Evolutionary conservation across 345 rosid species (phyloP).

Genomic region (Linum trigynum): DNA sequence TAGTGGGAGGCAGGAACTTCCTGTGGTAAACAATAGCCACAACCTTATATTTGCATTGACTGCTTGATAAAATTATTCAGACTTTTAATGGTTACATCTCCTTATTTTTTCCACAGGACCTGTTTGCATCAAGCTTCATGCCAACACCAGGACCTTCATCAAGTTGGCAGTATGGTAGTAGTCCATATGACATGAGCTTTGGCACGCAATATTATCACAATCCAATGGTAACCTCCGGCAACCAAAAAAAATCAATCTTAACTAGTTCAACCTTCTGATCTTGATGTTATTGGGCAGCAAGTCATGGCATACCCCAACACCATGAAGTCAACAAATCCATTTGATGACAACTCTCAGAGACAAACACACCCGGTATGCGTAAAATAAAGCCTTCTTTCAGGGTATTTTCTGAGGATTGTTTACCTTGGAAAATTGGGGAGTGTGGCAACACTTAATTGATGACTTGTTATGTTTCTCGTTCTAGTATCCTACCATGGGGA

Average conservation of each 20-base stretch:
- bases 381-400: slow-evolving; percentile 4
- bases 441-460: background rate
- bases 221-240: slow-evolving; percentile 33
- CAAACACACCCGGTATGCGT: slow-evolving; percentile 35
- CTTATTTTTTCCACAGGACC: slow-evolving; percentile 41
- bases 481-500: slow-evolving; percentile 43
- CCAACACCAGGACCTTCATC: slow-evolving; percentile 30
- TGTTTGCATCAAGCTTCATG: slow-evolving; percentile 47
- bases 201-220: slow-evolving; percentile 45
- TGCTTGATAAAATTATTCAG: slow-evolving; percentile 12
- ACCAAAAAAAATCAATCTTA: slow-evolving; percentile 1
- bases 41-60: background rate
- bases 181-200: slow-evolving; percentile 37
- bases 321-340: slow-evolving; percentile 52
- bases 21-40: slow-evolving; percentile 34
- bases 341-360: slow-evolving; percentile 32
- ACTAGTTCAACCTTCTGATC: background rate
- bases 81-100: background rate
- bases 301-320: slow-evolving; percentile 24
- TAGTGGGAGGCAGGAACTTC: slow-evolving; percentile 55
- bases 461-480: background rate
- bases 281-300: slow-evolving; percentile 27
- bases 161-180: slow-evolving; percentile 36
- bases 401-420: background rate
- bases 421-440: background rate